Percentiles rank a stretch among this genome's conserved stretches.
Conservation (phyloP, 2,329 filamentous ascomycete genomes). For the Claviceps paspali region DNA sequence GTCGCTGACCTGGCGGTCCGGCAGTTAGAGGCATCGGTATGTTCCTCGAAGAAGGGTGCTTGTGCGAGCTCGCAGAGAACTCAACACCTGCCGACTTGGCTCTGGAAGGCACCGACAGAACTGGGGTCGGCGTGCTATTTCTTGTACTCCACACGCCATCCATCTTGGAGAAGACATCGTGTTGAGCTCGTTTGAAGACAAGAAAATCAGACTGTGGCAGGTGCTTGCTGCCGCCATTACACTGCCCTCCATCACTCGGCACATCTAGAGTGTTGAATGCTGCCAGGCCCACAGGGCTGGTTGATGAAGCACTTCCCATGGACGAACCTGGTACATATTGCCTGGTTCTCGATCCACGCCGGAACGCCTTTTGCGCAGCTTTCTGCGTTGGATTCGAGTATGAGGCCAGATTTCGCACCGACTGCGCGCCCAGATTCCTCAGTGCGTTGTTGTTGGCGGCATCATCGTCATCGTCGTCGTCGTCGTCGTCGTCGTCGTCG, state of each 20-base stretch:
- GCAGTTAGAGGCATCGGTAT: slow-evolving; percentile 37
- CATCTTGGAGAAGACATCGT: slow-evolving; percentile 2
- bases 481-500: not conserved
- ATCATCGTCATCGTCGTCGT: slow-evolving; percentile 14
- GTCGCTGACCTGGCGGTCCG: slow-evolving; percentile 38
- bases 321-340: slow-evolving; percentile 4
- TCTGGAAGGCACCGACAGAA: not conserved
- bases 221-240: not conserved
- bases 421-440: slow-evolving; percentile 28
- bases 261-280: not conserved
- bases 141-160: slow-evolving; percentile 1
- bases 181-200: not conserved
- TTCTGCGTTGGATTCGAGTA: slow-evolving; percentile 40
- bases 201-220: not conserved
- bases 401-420: slow-evolving; percentile 37
- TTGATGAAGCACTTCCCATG: slow-evolving; percentile 1
- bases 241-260: not conserved
- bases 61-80: slow-evolving; percentile 1
- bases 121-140: slow-evolving; percentile 1
- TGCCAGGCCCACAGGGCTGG: not conserved
- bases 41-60: slow-evolving; percentile 21
- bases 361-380: slow-evolving; percentile 31
- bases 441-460: slow-evolving; percentile 17
- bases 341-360: slow-evolving; percentile 15
- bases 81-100: slow-evolving; percentile 1